Evolutionary conservation across 164 flowering plant genomes (phyloP), one percentile per base, ranked within the genome.

Genomic region (Nymphaea thermarum): DNA sequence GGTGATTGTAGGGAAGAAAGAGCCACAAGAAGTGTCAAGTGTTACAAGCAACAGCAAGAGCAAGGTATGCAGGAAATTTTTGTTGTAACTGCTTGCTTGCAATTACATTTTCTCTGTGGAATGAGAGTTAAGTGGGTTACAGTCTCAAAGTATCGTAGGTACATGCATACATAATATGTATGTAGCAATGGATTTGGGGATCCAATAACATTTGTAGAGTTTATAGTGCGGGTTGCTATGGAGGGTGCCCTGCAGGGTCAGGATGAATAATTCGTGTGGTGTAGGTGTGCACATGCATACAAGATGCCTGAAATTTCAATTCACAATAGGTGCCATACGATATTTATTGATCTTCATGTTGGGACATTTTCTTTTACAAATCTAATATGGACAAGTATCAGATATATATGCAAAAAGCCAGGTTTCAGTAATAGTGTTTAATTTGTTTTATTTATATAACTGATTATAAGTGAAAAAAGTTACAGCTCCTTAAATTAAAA

Each of bases 21-120:
- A 70, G 63, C 51, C 72, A 55, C 83, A 84, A 77, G 84, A 82
- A 71, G 84, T 83, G 66, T 72, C 83, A 64, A 68, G 83, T 8
- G 78, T 80, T 53, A 73, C 86, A 61, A 84, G 82, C 77, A 75
- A 80, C 79, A 80, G 53, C 78, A 84, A 82, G 75, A 77, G 89
- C 67, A 90, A 87, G 80, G 81, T 85, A 42, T 82, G 76, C 15
- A 51, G 8, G 57, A 51, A 10, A 15, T 8, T 51, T 10, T 51
- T 51, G 57, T 51, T 51, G 12, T 15, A 8, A 15, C 57, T 51
- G 57, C 14, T 15, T 51, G 57, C 57, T 51, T 51, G 8, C 57
- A 51, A 3, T 51, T 15, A 15, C 14, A 51, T 3, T 51, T 51
- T 51, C 57, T 51, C 14, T 51, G 57, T 8, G 57, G 14, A 51